A percentile compares a stretch with the other conserved stretches of the same genome.
Conservation (phyloP, 352 stramenopile genomes). For the Paralagenidium karlingii region DNA sequence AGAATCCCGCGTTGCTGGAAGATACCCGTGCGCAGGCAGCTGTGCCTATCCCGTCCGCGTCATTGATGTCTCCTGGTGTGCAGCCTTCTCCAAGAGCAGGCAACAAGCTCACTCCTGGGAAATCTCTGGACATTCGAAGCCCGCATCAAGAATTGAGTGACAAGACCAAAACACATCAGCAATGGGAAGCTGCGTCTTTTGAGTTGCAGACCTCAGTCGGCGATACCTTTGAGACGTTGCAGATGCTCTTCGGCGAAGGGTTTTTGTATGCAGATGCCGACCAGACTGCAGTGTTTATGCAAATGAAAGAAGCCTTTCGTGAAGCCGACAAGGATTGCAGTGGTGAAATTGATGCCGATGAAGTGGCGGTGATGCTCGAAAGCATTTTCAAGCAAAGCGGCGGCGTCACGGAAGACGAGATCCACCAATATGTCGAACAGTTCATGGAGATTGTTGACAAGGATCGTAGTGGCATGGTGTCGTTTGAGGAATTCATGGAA, state of each 20-base stretch:
- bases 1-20: no score
- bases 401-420: conserved; percentile 55
- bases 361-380: conserved; percentile 63
- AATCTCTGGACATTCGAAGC: conserved; percentile 40
- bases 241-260: conserved; percentile 56
- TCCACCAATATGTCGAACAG: conserved; percentile 51
- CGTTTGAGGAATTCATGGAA: conserved; percentile 73
- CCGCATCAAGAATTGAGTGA: no score
- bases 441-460: conserved; percentile 68
- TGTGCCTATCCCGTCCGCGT: no score
- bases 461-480: conserved; percentile 52
- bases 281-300: conserved; percentile 76
- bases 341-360: conserved; percentile 65
- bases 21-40: no score
- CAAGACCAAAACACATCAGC: no score
- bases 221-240: conserved; percentile 59
- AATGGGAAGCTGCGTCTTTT: no score
- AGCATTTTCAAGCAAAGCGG: conserved; percentile 67
- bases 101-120: no score
- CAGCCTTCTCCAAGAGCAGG: no score
- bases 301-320: conserved; percentile 79
- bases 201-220: conserved; percentile 31
- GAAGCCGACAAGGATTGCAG: conserved; percentile 68
- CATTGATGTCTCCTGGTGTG: no score
- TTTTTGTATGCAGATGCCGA: conserved; percentile 70